phyloP scores from a whole-genome alignment of 257 asterid genomes.

The Gentiana macrophylla region DNA sequence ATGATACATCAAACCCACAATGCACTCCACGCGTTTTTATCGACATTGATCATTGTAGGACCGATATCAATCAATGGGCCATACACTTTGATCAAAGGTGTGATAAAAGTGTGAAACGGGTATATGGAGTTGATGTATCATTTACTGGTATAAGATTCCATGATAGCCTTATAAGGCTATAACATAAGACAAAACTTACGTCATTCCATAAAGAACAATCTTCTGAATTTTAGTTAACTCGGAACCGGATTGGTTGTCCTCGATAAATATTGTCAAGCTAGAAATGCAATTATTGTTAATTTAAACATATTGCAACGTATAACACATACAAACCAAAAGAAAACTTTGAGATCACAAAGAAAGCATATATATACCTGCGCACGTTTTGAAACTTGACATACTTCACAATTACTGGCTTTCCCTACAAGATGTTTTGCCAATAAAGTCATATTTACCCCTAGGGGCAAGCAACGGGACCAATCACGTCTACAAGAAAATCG shows the following conservation, averaged over 20 bases:
- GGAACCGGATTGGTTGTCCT: conserved; percentile 85
- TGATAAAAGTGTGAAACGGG: no score
- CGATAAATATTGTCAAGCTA: conserved; percentile 91
- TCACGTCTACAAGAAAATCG: no score
- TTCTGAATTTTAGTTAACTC: conserved; percentile 81
- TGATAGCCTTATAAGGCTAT: no score
- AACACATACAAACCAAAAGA: no score
- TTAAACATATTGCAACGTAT: background rate
- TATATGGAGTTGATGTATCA: no score
- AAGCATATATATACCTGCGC: conserved; percentile 45
- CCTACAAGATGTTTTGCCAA: conserved; percentile 22
- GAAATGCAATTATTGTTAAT: conserved; percentile 8
- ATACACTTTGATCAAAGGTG: no score
- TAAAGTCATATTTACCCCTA: no score
- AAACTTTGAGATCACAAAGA: conserved; percentile 1
- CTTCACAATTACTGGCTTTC: conserved; percentile 55
- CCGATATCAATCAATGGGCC: no score
- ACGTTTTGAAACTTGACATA: conserved; percentile 84
- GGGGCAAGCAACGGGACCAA: no score
- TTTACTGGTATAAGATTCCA: no score
- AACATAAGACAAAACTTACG: conserved; percentile 47
- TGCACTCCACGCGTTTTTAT: background rate
- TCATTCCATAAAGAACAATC: conserved; percentile 71
- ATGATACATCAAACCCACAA: background rate
- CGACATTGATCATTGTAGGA: no score